Evolutionary conservation across 202 grass and related monocot genomes (phyloP).

Genomic region (Panicum virgatum): DNA sequence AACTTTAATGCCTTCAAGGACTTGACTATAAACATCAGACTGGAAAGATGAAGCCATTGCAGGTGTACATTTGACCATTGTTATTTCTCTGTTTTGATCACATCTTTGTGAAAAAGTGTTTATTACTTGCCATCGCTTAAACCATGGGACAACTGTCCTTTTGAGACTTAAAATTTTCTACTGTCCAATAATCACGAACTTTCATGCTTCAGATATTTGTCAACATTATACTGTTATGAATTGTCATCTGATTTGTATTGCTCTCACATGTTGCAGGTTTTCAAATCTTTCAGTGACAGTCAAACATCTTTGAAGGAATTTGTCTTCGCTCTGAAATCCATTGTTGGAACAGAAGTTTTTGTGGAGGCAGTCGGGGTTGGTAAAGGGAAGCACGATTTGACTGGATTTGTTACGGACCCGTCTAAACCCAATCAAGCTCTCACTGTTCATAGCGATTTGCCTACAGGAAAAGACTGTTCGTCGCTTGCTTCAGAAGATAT

Average conservation of each 20-base stretch:
- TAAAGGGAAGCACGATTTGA: constrained; percentile 82
- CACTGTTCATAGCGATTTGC: constrained; percentile 61
- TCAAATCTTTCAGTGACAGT: constrained; percentile 61
- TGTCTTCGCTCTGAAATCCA: constrained; percentile 65
- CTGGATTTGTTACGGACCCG: constrained; percentile 60
- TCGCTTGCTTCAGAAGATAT: constrained; percentile 76
- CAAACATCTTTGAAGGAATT: constrained; percentile 71
- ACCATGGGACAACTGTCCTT: background rate
- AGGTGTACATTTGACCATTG: background rate
- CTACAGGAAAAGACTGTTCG: constrained; percentile 84
- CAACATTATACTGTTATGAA: constrained; percentile 12
- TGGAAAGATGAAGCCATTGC: constrained; percentile 13
- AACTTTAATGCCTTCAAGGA: constrained; percentile 8
- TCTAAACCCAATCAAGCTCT: constrained; percentile 55
- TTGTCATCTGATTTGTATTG: constrained; percentile 20
- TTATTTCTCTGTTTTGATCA: constrained; percentile 20
- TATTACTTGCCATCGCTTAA: background rate
- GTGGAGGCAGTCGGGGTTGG: constrained; percentile 75
- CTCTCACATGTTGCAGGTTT: constrained; percentile 56
- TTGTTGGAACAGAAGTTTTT: constrained; percentile 63
- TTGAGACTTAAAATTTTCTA: background rate
- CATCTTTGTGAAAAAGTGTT: constrained; percentile 11
- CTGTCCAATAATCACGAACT: background rate
- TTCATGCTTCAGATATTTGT: constrained; percentile 7
- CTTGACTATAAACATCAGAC: background rate